These are phyloP conservation scores for Xylaria multiplex DNA, from an alignment of 2,329 filamentous ascomycete genomes.

Conservation along the genomic window DNA sequence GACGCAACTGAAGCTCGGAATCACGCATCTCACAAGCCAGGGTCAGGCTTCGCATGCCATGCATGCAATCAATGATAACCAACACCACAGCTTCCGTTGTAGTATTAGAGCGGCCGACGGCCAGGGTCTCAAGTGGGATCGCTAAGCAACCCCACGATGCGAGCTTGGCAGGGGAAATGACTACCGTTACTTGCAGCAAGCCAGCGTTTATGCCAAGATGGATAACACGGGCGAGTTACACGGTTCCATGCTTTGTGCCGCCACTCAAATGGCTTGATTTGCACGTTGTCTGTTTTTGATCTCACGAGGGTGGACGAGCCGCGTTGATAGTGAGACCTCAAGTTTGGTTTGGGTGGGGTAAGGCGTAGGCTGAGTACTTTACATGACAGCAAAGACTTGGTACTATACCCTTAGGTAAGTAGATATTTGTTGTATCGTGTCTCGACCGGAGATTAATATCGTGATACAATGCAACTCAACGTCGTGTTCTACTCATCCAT, in stretches of 20 bases:
- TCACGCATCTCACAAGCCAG: slow-evolving; percentile 26
- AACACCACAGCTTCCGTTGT: slow-evolving; percentile 34
- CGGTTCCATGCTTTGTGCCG: slow-evolving; percentile 14
- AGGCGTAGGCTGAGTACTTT: slow-evolving; percentile 16
- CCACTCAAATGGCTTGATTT: slow-evolving; percentile 16
- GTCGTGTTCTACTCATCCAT: slow-evolving; percentile 16
- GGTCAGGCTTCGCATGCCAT: slow-evolving; percentile 16
- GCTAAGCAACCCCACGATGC: slow-evolving; percentile 35
- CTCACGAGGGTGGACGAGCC: not conserved
- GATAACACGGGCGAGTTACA: slow-evolving; percentile 18
- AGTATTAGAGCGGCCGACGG: slow-evolving; percentile 28
- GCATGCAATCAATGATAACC: slow-evolving; percentile 27
- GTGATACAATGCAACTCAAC: slow-evolving; percentile 3
- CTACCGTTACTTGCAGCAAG: slow-evolving; percentile 10
- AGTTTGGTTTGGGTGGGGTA: slow-evolving; percentile 9
- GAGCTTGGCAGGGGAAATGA: slow-evolving; percentile 36
- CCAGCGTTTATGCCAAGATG: slow-evolving; percentile 23
- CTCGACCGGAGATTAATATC: slow-evolving; percentile 8
- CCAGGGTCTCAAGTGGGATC: slow-evolving; percentile 28
- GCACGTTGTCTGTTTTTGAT: not conserved
- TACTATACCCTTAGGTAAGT: slow-evolving; percentile 5
- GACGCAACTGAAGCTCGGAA: slow-evolving; percentile 35
- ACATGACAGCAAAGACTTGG: not conserved
- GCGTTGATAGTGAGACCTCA: slow-evolving; percentile 3
- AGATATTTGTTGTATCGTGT: not conserved